A percentile compares a stretch with the other conserved stretches of the same genome.
Conservation (phyloP, 2,329 filamentous ascomycete species). For the Pyricularia sp. region DNA sequence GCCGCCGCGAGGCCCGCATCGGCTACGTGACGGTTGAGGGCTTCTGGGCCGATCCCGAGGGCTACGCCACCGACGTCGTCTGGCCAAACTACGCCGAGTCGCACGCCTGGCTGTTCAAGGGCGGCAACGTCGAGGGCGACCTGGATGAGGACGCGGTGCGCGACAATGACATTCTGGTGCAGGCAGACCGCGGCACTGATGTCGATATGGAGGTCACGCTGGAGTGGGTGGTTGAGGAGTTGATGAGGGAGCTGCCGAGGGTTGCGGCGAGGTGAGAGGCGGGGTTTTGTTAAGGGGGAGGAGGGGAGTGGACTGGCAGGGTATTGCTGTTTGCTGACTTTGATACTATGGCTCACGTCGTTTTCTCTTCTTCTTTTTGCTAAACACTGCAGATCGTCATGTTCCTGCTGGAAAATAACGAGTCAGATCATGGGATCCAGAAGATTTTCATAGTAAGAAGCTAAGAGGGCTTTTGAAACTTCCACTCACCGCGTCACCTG, state of each 20-base stretch:
- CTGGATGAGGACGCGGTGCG: conserved; percentile 22
- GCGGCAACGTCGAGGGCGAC: conserved; percentile 54
- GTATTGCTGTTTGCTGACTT: background rate
- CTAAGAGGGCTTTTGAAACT: too few relatives aligned
- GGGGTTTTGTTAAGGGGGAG: background rate
- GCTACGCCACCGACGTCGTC: conserved; percentile 88
- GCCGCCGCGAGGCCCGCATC: conserved; percentile 55
- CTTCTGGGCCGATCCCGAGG: conserved; percentile 91
- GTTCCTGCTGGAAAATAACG: too few relatives aligned
- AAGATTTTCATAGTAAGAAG: too few relatives aligned
- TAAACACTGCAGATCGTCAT: too few relatives aligned
- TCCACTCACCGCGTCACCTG: too few relatives aligned
- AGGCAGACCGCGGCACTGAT: conserved; percentile 35
- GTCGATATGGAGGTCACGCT: conserved; percentile 53
- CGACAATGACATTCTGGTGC: conserved; percentile 36
- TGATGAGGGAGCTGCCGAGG: conserved; percentile 40
- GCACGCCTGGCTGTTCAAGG: conserved; percentile 71
- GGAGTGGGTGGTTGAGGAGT: conserved; percentile 56
- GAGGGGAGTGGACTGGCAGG: background rate
- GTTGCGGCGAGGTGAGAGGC: conserved; percentile 14
- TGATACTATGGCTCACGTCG: accelerated
- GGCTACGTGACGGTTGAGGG: conserved; percentile 79
- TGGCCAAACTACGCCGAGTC: conserved; percentile 89
- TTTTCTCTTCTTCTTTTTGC: background rate
- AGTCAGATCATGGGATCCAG: too few relatives aligned